Conservation (phyloP, 306 rosid genomes). For the Fragaria iinumae region DNA sequence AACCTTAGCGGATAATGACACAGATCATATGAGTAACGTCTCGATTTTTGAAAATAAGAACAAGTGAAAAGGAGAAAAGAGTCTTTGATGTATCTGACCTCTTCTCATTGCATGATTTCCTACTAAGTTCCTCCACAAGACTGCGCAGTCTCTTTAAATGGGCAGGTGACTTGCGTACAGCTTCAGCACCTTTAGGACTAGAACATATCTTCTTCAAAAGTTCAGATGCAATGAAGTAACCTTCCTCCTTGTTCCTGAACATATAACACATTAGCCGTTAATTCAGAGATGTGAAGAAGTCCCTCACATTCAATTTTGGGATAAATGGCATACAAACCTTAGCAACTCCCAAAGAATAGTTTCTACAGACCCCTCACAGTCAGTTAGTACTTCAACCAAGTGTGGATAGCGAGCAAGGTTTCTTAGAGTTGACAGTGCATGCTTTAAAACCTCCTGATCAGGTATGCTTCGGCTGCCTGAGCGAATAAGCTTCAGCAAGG, state of each 20-base stretch:
- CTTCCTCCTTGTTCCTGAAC: slow-evolving; percentile 86
- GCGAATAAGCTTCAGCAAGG: slow-evolving; percentile 62
- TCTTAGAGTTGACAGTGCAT: slow-evolving; percentile 75
- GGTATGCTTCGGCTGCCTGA: slow-evolving; percentile 90
- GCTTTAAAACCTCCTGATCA: slow-evolving; percentile 72
- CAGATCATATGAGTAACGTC: neutral
- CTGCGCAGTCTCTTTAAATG: slow-evolving; percentile 56
- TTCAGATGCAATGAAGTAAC: slow-evolving; percentile 69
- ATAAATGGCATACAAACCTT: slow-evolving; percentile 41
- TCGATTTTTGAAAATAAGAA: neutral
- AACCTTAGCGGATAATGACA: neutral
- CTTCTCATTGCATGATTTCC: slow-evolving; percentile 55
- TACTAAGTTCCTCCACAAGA: slow-evolving; percentile 69
- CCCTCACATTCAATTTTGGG: neutral
- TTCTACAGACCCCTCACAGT: slow-evolving; percentile 48
- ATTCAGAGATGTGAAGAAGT: neutral
- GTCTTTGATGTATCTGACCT: slow-evolving; percentile 42
- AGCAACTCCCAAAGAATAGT: slow-evolving; percentile 58
- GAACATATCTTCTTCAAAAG: slow-evolving; percentile 67
- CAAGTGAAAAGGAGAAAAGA: neutral
- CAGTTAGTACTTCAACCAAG: slow-evolving; percentile 60
- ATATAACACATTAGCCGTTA: neutral
- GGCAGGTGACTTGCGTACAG: slow-evolving; percentile 58
- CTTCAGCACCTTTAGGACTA: slow-evolving; percentile 49
- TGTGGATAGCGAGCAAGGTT: slow-evolving; percentile 81